phyloP scores from a whole-genome alignment of 768 basidiomycete species.

The Podaxis pistillaris region DNA sequence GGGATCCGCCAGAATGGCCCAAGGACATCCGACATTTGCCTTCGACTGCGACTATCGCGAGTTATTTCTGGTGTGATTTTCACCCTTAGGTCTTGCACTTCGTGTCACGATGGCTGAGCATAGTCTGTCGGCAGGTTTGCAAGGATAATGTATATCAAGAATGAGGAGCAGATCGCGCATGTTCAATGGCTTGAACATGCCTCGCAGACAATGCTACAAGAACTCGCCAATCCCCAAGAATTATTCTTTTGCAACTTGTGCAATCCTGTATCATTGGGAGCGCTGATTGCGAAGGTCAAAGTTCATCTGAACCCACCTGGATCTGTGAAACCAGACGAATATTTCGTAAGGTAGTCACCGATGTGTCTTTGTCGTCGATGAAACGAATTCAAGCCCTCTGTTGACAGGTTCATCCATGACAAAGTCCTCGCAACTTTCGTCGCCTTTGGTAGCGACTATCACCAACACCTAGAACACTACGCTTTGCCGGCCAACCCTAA shows the following conservation, averaged over 20 bases:
- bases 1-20: slow-evolving; percentile 29
- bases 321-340: slow-evolving; percentile 17
- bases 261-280: slow-evolving; percentile 33
- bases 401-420: slow-evolving; percentile 50
- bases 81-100: background rate
- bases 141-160: slow-evolving; percentile 53
- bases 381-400: background rate
- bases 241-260: slow-evolving; percentile 63
- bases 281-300: slow-evolving; percentile 47
- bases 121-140: slow-evolving; percentile 54
- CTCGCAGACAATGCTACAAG: slow-evolving; percentile 55
- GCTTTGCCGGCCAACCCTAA: slow-evolving; percentile 8
- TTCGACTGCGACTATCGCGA: slow-evolving; percentile 38
- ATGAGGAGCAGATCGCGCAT: slow-evolving; percentile 46
- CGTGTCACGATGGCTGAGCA: background rate
- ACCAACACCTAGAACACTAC: slow-evolving; percentile 23
- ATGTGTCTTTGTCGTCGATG: background rate
- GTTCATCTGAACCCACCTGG: slow-evolving; percentile 33
- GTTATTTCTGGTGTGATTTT: slow-evolving; percentile 61
- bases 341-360: slow-evolving; percentile 5
- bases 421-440: slow-evolving; percentile 43
- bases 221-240: slow-evolving; percentile 62
- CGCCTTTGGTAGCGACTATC: slow-evolving; percentile 29
- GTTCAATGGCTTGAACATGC: slow-evolving; percentile 77
- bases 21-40: slow-evolving; percentile 32